Percentiles rank a stretch among this genome's conserved stretches.
Evolutionary conservation across 1,284 basidiomycete species (phyloP).

Genomic region (Ceratobasidium sp.): DNA sequence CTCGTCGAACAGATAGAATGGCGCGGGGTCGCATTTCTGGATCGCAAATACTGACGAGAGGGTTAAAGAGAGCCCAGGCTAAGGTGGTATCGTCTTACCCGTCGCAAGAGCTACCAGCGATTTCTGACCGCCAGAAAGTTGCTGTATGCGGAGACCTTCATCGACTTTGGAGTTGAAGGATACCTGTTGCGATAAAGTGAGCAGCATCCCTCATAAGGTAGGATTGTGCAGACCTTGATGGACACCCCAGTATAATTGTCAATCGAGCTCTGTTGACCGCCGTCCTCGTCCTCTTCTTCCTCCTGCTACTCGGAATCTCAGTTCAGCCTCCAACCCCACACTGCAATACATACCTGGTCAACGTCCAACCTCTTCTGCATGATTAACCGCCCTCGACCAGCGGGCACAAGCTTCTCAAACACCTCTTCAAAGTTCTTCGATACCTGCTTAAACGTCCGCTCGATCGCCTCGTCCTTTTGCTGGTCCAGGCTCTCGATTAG

Average conservation of each 20-base stretch:
- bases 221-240: conserved; percentile 72
- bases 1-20: conserved; percentile 99
- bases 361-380: conserved; percentile 81
- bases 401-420: conserved; percentile 96
- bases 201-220: not conserved
- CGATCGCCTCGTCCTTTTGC: conserved; percentile 98
- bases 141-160: conserved; percentile 95
- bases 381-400: conserved; percentile 88
- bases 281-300: conserved; percentile 75
- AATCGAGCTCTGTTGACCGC: conserved; percentile 77
- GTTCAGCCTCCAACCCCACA: not conserved
- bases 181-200: conserved; percentile 64
- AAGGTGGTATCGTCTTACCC: conserved; percentile 60
- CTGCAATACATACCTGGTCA: conserved; percentile 71
- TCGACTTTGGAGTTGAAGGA: conserved; percentile 99
- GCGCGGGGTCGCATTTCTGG: conserved; percentile 98
- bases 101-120: conserved; percentile 95
- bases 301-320: conserved; percentile 59
- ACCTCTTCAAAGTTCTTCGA: conserved; percentile 97
- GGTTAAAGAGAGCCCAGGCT: not conserved
- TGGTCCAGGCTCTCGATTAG: conserved; percentile 96
- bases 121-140: conserved; percentile 97
- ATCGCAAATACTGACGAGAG: conserved; percentile 87
- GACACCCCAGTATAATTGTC: conserved; percentile 97
- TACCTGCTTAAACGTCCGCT: conserved; percentile 98